Conservation (phyloP, 169 alveolate genomes). For the Babesia caballi region DNA sequence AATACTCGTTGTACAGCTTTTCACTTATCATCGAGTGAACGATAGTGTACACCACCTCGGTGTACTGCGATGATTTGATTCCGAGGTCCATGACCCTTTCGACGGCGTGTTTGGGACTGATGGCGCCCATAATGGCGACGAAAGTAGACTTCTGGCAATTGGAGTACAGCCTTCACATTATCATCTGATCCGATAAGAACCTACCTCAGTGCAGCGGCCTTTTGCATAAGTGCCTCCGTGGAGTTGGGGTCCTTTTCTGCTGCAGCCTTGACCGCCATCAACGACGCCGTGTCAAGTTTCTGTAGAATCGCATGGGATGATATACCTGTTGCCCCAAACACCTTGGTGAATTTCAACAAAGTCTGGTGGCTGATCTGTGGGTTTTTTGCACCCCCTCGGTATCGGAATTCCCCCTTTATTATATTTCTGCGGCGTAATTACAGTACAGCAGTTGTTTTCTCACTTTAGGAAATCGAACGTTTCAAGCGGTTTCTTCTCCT, state of each 20-base stretch:
- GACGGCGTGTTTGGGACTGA: slow-evolving; percentile 48
- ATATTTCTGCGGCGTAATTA: neutral
- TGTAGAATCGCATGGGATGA: slow-evolving; percentile 4
- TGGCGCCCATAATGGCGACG: slow-evolving; percentile 36
- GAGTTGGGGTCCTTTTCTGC: slow-evolving; percentile 11
- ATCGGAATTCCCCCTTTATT: slow-evolving; percentile 24
- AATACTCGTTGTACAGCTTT: slow-evolving; percentile 35
- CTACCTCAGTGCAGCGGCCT: slow-evolving; percentile 38
- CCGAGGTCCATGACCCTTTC: slow-evolving; percentile 38
- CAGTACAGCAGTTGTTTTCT: neutral
- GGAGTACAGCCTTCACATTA: slow-evolving; percentile 7
- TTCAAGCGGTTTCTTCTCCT: slow-evolving; percentile 33
- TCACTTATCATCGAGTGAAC: slow-evolving; percentile 32
- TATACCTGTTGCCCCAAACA: neutral
- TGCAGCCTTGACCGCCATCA: neutral
- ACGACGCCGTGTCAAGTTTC: neutral
- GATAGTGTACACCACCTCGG: slow-evolving; percentile 30
- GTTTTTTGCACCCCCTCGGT: neutral
- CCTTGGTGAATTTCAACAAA: slow-evolving; percentile 19
- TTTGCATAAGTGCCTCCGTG: slow-evolving; percentile 21
- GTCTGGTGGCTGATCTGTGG: slow-evolving; percentile 19
- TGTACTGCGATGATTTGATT: slow-evolving; percentile 23
- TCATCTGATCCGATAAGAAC: neutral
- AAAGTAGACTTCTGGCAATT: slow-evolving; percentile 51
- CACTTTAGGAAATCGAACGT: slow-evolving; percentile 41